These are phyloP conservation scores for Boechera divaricarpa DNA, from an alignment of 345 rosid genomes.

Conservation along the genomic window DNA sequence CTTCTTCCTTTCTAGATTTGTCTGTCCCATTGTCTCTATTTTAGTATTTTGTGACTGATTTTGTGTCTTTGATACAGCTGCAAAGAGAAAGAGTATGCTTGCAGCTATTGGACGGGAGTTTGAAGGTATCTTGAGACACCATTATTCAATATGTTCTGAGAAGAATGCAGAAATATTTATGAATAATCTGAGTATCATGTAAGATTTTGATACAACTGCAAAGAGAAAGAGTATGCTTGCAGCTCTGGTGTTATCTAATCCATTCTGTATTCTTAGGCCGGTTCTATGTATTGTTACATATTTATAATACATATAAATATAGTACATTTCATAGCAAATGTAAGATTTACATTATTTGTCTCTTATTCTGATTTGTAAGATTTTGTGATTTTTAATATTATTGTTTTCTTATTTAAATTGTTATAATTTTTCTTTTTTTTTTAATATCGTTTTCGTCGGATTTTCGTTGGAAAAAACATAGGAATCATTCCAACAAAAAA, in stretches of 20 bases:
- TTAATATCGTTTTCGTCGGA: too few species aligned
- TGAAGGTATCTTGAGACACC: constrained; percentile 35
- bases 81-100: constrained; percentile 39
- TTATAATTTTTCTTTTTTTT: too few species aligned
- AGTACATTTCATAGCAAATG: too few species aligned
- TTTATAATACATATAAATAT: too few species aligned
- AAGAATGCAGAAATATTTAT: background rate
- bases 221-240: background rate
- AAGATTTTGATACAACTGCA: background rate
- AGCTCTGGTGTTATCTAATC: constrained; percentile 18
- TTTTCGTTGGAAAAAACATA: too few species aligned
- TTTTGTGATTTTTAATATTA: too few species aligned
- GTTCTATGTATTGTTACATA: constrained; percentile 26
- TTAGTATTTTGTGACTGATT: background rate
- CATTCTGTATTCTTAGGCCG: constrained; percentile 5
- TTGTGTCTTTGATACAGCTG: constrained; percentile 37
- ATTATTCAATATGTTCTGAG: background rate
- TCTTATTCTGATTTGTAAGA: too few species aligned
- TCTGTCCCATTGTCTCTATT: background rate
- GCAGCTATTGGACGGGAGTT: constrained; percentile 42
- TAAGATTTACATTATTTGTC: too few species aligned
- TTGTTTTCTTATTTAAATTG: too few species aligned
- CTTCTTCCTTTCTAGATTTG: background rate
- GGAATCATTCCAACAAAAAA: too few species aligned
- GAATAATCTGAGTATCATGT: background rate